phyloP scores from a whole-genome alignment of 345 rosid species.

The Corchorus olitorius region DNA sequence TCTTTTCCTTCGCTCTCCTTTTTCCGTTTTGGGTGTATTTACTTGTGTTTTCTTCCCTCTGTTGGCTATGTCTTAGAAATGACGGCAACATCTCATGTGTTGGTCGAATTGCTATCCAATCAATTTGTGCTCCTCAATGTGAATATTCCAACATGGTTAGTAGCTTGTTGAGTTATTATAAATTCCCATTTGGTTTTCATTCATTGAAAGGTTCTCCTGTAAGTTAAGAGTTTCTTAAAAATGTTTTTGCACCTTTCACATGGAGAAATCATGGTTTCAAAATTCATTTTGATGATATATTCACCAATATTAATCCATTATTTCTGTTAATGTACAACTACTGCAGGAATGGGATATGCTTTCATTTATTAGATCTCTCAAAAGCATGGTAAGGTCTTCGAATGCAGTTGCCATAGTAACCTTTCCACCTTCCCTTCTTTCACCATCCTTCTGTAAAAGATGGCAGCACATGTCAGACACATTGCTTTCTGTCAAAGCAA shows the following conservation, averaged over 20 bases:
- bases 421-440: constrained; percentile 75
- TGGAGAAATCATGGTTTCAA: not conserved
- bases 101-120: constrained; percentile 86
- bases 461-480: constrained; percentile 91
- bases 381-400: constrained; percentile 72
- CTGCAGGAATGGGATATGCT: constrained; percentile 88
- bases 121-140: constrained; percentile 89
- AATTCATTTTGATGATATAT: not conserved
- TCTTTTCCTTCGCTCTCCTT: not conserved
- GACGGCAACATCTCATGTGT: constrained; percentile 47
- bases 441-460: constrained; percentile 66
- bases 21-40: not conserved
- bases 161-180: constrained; percentile 14
- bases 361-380: constrained; percentile 73
- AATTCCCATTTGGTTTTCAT: constrained; percentile 9
- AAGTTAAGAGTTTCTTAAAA: not conserved
- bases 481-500: constrained; percentile 83
- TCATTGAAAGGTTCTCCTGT: not conserved
- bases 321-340: constrained; percentile 5
- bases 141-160: constrained; percentile 64
- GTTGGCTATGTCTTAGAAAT: constrained; percentile 43
- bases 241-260: not conserved
- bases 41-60: not conserved
- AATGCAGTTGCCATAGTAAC: constrained; percentile 81
- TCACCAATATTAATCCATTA: not conserved